Conservation (phyloP, 371 early-diverging fungal species). For the Entomophthora muscae region DNA sequence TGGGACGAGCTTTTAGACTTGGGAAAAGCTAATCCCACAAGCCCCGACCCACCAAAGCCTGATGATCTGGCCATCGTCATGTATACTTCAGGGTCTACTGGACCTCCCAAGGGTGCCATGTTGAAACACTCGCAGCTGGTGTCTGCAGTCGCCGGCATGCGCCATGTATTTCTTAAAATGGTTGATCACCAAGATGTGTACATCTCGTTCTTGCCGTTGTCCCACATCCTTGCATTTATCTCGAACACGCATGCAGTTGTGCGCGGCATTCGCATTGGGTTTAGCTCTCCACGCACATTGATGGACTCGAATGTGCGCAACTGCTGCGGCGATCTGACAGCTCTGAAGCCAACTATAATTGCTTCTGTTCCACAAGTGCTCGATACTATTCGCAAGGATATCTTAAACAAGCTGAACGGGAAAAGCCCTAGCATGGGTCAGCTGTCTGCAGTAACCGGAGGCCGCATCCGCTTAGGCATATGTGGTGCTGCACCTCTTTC, state of each 20-base stretch:
- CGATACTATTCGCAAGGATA: conserved; percentile 81
- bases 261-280: conserved; percentile 67
- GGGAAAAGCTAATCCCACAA: conserved; percentile 39
- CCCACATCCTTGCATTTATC: conserved; percentile 79
- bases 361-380: conserved; percentile 86
- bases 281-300: conserved; percentile 70
- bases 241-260: conserved; percentile 55
- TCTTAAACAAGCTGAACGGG: conserved; percentile 44
- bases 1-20: conserved; percentile 36
- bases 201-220: conserved; percentile 86
- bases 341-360: conserved; percentile 80
- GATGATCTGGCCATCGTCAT: conserved; percentile 80
- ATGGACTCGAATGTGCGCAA: conserved; percentile 79
- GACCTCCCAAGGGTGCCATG: conserved; percentile 78
- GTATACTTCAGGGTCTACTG: conserved; percentile 93
- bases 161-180: conserved; percentile 24
- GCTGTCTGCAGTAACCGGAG: conserved; percentile 61
- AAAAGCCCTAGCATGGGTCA: conserved; percentile 26
- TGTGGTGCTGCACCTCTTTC: conserved; percentile 93
- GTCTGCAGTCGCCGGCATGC: conserved; percentile 41
- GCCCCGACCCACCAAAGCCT: conserved; percentile 27
- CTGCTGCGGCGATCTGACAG: conserved; percentile 87
- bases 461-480: conserved; percentile 67
- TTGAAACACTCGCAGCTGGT: conserved; percentile 71
- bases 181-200: conserved; percentile 35